A percentile compares a stretch with the other conserved stretches of the same genome.
Conservation (phyloP, 2,329 filamentous ascomycete species). For the Arthrinium puccinioides region DNA sequence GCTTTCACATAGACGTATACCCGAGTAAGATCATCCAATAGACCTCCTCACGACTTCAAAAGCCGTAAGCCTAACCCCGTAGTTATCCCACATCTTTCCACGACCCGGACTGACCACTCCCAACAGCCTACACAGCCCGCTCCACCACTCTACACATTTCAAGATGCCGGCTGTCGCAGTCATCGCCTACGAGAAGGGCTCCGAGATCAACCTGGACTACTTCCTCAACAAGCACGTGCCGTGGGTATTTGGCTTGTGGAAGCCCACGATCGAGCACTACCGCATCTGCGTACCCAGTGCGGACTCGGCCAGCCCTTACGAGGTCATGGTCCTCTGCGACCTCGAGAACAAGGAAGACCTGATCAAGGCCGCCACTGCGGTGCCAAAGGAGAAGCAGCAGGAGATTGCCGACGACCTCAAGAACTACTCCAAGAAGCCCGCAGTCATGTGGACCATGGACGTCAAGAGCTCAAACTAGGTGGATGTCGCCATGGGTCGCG, state of each 20-base stretch:
- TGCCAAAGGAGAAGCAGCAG: slow-evolving; percentile 2
- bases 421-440: slow-evolving; percentile 7
- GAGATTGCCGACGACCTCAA: slow-evolving; percentile 4
- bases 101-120: too few species aligned
- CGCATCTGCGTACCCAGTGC: not conserved
- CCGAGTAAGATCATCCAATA: too few species aligned
- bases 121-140: too few species aligned
- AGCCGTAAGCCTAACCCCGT: too few species aligned
- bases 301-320: slow-evolving; percentile 5
- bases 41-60: too few species aligned
- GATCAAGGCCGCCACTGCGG: not conserved
- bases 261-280: slow-evolving; percentile 2
- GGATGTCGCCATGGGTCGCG: not conserved
- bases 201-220: slow-evolving; percentile 8
- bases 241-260: slow-evolving; percentile 2
- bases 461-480: not conserved
- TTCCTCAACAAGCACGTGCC: slow-evolving; percentile 8
- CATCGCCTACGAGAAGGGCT: slow-evolving; percentile 8
- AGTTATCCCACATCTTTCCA: too few species aligned
- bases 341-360: slow-evolving; percentile 5
- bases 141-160: too few species aligned
- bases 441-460: slow-evolving; percentile 4
- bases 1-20: too few species aligned
- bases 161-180: slow-evolving; percentile 3
- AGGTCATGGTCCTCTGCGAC: slow-evolving; percentile 5